phyloP scores from a whole-genome alignment of 2,329 filamentous ascomycete genomes.

The Aspergillus fumigatiaffinis region DNA sequence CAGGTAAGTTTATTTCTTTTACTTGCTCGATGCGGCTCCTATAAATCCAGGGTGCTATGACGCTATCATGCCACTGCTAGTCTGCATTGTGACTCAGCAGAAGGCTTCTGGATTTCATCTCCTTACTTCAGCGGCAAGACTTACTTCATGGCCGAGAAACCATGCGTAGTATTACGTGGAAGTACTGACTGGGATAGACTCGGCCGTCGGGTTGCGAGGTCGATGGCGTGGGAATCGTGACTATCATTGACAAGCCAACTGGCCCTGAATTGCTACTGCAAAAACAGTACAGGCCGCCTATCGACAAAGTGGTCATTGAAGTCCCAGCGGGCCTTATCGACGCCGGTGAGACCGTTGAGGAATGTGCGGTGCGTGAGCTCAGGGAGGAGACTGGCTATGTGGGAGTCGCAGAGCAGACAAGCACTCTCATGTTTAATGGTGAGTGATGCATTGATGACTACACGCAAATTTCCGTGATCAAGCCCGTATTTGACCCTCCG shows the following conservation, averaged over 20 bases:
- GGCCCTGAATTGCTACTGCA: conserved; percentile 52
- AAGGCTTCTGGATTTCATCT: background rate
- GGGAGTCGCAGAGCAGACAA: conserved; percentile 43
- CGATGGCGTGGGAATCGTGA: conserved; percentile 58
- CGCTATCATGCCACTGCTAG: background rate
- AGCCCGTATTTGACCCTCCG: background rate
- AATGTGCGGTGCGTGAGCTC: conserved; percentile 56
- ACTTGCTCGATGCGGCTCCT: background rate
- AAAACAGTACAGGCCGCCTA: conserved; percentile 58
- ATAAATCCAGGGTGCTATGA: background rate
- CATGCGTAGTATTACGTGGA: background rate
- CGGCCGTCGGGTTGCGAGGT: conserved; percentile 50
- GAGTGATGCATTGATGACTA: conserved; percentile 10
- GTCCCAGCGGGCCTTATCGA: conserved; percentile 60
- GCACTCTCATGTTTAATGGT: conserved; percentile 45
- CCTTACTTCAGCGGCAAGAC: background rate
- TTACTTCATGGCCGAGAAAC: background rate
- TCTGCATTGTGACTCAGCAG: background rate
- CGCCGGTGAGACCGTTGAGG: conserved; percentile 52
- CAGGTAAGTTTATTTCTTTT: conserved; percentile 26
- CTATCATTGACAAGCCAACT: conserved; percentile 52
- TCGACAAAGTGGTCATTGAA: conserved; percentile 57
- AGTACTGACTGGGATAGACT: conserved; percentile 26
- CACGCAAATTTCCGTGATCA: background rate
- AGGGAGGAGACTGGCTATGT: conserved; percentile 62